phyloP scores from a whole-genome alignment of 176 grass and related monocot species.

The Miscanthus lutarioriparius region DNA sequence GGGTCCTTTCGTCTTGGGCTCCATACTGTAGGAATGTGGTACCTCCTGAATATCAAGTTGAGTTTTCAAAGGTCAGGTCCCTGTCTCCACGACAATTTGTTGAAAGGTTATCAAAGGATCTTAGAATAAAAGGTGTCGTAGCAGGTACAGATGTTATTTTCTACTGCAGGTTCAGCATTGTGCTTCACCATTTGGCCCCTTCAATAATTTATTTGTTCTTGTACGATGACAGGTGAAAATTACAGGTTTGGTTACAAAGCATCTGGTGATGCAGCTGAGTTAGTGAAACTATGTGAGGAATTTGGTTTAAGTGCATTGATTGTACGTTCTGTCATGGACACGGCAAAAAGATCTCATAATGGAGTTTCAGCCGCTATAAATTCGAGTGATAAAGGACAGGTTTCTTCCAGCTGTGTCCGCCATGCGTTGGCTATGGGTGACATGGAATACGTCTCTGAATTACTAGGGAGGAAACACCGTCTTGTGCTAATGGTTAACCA shows the following conservation, averaged over 20 bases:
- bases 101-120: constrained; percentile 87
- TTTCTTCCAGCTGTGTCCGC: constrained; percentile 84
- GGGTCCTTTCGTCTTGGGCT: constrained; percentile 86
- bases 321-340: constrained; percentile 55
- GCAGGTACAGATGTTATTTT: constrained; percentile 68
- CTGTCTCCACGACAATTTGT: constrained; percentile 91
- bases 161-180: constrained; percentile 18
- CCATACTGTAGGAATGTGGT: constrained; percentile 56
- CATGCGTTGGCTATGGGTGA: constrained; percentile 70
- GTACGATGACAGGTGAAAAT: constrained; percentile 72
- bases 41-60: constrained; percentile 79
- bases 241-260: constrained; percentile 99
- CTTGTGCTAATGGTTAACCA: constrained; percentile 58
- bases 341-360: constrained; percentile 46
- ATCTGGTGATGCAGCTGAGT: constrained; percentile 76
- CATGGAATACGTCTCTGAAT: constrained; percentile 69
- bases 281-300: constrained; percentile 54
- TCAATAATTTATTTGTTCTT: constrained; percentile 30
- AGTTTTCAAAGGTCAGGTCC: constrained; percentile 75
- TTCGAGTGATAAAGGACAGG: constrained; percentile 81
- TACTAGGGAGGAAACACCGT: constrained; percentile 86
- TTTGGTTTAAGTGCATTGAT: constrained; percentile 57
- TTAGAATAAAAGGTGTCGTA: constrained; percentile 86
- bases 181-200: not conserved
- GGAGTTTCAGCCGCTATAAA: constrained; percentile 47